Evolutionary conservation across 139 green algal genomes (phyloP).

Genomic region (Chlorella sp.): DNA sequence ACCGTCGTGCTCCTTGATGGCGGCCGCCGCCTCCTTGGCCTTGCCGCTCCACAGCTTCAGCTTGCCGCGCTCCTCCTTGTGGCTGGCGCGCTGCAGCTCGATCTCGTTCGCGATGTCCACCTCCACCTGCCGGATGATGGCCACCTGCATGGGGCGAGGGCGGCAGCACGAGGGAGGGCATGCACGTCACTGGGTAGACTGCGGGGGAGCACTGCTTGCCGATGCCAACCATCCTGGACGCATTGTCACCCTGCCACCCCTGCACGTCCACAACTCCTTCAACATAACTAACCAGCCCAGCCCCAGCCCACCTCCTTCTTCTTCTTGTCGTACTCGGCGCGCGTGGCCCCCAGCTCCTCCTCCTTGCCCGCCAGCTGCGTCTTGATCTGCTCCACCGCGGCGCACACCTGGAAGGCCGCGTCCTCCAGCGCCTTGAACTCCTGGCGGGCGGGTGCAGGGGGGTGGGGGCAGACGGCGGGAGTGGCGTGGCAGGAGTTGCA

Average conservation of each 20-base stretch:
- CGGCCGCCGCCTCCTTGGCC: conserved; percentile 8
- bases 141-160: conserved; percentile 42
- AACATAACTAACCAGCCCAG: neutral
- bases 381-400: conserved; percentile 39
- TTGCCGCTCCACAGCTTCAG: conserved; percentile 35
- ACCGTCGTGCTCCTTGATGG: conserved; percentile 29
- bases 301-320: conserved; percentile 50
- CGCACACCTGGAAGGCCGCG: conserved; percentile 50
- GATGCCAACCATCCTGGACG: no score
- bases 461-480: neutral
- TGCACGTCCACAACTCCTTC: neutral
- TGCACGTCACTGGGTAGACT: no score
- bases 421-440: conserved; percentile 63
- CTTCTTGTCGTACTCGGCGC: conserved; percentile 54
- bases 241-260: no score
- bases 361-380: conserved; percentile 43
- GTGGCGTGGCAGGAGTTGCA: neutral
- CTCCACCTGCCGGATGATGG: conserved; percentile 66
- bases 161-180: neutral
- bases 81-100: conserved; percentile 49
- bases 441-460: neutral
- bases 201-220: no score
- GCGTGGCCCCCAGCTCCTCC: conserved; percentile 39
- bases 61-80: conserved; percentile 57
- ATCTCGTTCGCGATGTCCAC: conserved; percentile 78